These are phyloP conservation scores for Galerina marginata DNA, from an alignment of 768 basidiomycete genomes.

Conservation along the genomic window DNA sequence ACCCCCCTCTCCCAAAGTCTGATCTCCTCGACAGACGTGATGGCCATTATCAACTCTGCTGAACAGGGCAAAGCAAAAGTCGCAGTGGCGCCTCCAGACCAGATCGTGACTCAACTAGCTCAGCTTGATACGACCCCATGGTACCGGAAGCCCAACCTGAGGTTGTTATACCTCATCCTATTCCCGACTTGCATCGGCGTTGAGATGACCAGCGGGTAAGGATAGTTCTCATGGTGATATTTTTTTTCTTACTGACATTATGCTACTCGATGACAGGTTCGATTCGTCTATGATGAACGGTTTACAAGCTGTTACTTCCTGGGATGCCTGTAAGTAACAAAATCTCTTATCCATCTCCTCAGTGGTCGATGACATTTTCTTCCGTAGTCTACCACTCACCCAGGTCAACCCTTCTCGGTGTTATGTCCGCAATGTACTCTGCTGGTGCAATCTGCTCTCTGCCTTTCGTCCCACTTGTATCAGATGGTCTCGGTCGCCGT, in stretches of 20 bases:
- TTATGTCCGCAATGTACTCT: slow-evolving; percentile 64
- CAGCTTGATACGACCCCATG: slow-evolving; percentile 59
- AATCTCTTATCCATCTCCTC: not conserved
- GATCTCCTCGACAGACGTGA: not conserved
- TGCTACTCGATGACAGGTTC: slow-evolving; percentile 39
- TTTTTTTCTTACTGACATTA: not conserved
- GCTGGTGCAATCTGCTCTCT: slow-evolving; percentile 62
- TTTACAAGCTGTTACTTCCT: slow-evolving; percentile 61
- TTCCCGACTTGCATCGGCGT: slow-evolving; percentile 66
- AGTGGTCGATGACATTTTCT: not conserved
- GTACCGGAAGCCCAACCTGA: slow-evolving; percentile 66
- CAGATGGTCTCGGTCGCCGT: slow-evolving; percentile 57
- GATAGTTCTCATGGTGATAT: not conserved
- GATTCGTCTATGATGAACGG: slow-evolving; percentile 70
- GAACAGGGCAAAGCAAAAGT: not conserved
- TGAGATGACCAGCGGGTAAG: slow-evolving; percentile 66
- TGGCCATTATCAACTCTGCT: not conserved
- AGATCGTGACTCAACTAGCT: slow-evolving; percentile 47
- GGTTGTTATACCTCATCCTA: slow-evolving; percentile 58
- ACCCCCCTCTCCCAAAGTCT: not conserved
- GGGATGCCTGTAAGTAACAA: slow-evolving; percentile 52
- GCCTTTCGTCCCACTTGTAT: slow-evolving; percentile 56
- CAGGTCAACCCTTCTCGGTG: slow-evolving; percentile 57
- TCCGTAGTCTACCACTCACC: slow-evolving; percentile 56
- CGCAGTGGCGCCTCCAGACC: slow-evolving; percentile 27